Conservation (phyloP, 306 rosid species). For the Betula pendula region DNA sequence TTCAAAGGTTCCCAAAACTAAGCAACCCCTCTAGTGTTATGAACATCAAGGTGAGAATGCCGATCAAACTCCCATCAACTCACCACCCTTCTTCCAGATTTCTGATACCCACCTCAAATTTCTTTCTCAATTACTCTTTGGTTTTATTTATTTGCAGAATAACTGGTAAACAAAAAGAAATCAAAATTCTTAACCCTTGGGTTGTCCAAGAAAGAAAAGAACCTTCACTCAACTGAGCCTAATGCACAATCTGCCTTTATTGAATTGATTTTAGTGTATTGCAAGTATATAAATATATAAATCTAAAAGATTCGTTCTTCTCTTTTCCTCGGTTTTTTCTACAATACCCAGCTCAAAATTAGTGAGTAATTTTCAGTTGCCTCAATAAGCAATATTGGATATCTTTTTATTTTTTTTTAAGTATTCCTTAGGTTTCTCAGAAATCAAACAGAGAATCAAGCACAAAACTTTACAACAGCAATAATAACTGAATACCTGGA, state of each 20-base stretch:
- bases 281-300: neutral
- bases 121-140: neutral
- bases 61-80: neutral
- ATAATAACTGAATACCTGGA: slow-evolving; percentile 41
- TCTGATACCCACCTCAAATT: neutral
- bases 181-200: no score
- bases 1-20: neutral
- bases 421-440: neutral
- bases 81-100: neutral
- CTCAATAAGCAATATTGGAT: neutral
- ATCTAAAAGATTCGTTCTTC: neutral
- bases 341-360: neutral
- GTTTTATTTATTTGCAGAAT: no score
- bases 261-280: neutral
- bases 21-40: neutral
- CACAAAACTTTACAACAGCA: neutral
- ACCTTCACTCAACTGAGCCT: no score
- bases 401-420: no score
- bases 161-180: no score
- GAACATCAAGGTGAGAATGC: neutral
- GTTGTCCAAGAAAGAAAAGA: no score
- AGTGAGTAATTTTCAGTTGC: neutral
- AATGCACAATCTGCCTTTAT: no score
- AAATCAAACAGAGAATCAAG: neutral
- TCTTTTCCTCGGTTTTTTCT: neutral